Evolutionary conservation across 176 grass and related monocot species (phyloP).

Genomic region (Eleusine coracana): DNA sequence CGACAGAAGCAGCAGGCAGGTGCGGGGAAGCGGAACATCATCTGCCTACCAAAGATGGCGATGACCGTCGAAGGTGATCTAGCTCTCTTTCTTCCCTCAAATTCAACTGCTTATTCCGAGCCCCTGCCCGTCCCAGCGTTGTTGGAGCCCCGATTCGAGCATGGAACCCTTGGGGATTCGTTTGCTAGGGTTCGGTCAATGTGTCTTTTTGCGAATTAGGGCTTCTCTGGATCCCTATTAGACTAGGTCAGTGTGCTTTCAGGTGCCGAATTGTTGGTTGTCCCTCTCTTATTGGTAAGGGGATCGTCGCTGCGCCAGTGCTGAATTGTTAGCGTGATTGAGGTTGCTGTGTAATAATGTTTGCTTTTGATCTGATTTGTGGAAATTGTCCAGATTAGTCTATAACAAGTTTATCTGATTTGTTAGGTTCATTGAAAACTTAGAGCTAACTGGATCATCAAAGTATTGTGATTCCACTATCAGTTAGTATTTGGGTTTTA

Average conservation of each 20-base stretch:
- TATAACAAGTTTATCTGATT: not conserved
- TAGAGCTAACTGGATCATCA: not conserved
- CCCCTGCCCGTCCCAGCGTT: not conserved
- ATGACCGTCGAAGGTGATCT: conserved; percentile 73
- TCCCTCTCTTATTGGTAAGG: not conserved
- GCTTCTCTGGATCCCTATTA: not conserved
- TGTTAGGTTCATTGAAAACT: not conserved
- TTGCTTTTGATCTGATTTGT: not conserved
- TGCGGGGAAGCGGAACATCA: not conserved
- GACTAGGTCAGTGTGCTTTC: not conserved
- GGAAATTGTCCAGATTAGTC: not conserved
- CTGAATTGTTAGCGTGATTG: not conserved
- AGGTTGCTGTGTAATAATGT: not conserved
- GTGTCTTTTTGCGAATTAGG: not conserved
- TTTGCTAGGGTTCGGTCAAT: conserved; percentile 48
- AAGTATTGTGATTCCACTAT: not conserved
- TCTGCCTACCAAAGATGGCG: conserved; percentile 49
- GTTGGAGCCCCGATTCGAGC: not conserved
- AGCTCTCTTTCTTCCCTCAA: not conserved
- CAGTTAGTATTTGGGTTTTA: not conserved
- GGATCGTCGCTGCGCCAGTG: not conserved
- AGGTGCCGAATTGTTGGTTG: not conserved
- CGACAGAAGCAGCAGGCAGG: not conserved
- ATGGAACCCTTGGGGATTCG: not conserved
- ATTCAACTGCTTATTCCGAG: not conserved